These are phyloP conservation scores for Vitis labrusca DNA, from an alignment of 164 flowering plant genomes.

Conservation along the genomic window DNA sequence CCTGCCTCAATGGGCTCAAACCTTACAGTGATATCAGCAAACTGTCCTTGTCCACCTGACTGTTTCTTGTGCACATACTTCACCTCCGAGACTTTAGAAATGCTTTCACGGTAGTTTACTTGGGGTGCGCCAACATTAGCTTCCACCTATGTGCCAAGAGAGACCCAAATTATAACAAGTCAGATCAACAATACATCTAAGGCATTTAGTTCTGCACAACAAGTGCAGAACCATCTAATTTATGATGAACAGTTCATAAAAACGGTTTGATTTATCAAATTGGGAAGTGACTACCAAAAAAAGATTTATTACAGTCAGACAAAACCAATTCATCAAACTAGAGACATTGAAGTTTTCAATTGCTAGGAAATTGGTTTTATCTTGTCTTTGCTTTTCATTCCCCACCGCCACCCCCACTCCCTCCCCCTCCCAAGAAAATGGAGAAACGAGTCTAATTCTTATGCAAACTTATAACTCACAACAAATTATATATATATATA, in stretches of 20 bases:
- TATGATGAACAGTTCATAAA: background rate
- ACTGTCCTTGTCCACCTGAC: constrained; percentile 98
- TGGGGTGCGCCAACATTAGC: constrained; percentile 99
- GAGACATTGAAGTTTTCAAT: no score
- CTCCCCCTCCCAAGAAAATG: background rate
- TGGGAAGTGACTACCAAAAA: background rate
- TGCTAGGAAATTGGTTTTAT: background rate
- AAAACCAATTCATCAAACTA: background rate
- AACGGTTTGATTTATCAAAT: background rate
- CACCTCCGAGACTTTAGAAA: constrained; percentile 71
- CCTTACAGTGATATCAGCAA: constrained; percentile 84
- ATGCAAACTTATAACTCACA: no score
- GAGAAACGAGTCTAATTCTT: no score
- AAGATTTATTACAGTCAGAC: background rate
- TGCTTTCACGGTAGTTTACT: constrained; percentile 97
- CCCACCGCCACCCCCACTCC: no score
- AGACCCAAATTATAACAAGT: constrained; percentile 8
- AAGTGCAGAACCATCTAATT: background rate
- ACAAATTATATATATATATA: no score
- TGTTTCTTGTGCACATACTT: constrained; percentile 94
- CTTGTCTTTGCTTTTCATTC: background rate
- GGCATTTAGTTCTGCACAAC: background rate
- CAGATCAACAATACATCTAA: background rate
- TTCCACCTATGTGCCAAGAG: constrained; percentile 60
- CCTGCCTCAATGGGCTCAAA: constrained; percentile 84